phyloP scores from a whole-genome alignment of 169 alveolate genomes.

The Eimeria falciformis region DNA sequence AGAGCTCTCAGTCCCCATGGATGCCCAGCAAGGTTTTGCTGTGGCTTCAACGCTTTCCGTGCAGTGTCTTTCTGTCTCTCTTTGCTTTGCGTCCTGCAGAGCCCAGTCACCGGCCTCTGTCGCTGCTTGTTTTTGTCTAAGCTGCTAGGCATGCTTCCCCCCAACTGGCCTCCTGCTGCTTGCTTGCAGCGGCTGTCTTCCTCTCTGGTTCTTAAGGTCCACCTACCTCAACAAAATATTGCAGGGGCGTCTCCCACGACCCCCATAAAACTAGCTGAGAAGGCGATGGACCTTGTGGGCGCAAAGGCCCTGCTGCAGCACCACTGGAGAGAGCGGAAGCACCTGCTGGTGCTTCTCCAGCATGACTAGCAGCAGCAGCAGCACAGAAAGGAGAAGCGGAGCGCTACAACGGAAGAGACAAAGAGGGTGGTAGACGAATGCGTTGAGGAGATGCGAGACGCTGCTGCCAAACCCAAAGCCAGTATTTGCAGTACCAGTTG shows the following conservation, averaged over 20 bases:
- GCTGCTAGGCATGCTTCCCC: not conserved
- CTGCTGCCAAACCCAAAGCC: too few relatives aligned
- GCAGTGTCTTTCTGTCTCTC: not conserved
- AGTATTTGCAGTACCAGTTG: too few relatives aligned
- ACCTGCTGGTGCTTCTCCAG: constrained; percentile 26
- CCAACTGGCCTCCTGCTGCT: not conserved
- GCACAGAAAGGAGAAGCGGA: not conserved
- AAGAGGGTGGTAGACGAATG: too few relatives aligned
- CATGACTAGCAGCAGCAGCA: constrained; percentile 48
- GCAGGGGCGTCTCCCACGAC: not conserved
- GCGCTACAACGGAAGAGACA: too few relatives aligned
- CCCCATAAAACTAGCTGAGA: not conserved
- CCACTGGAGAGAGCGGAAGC: constrained; percentile 41
- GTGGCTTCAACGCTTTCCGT: not conserved
- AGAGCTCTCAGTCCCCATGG: too few relatives aligned
- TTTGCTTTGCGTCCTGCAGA: not conserved
- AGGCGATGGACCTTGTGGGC: not conserved
- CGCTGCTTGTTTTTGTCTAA: not conserved
- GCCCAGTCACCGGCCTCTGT: constrained; percentile 37
- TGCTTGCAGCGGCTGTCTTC: not conserved
- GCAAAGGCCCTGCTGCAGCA: constrained; percentile 36
- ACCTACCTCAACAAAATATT: not conserved
- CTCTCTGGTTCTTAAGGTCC: not conserved
- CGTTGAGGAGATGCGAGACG: too few relatives aligned
- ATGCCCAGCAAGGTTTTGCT: not conserved